phyloP scores from a whole-genome alignment of 2,329 filamentous ascomycete species.

The Ophiosphaerella korrae region DNA sequence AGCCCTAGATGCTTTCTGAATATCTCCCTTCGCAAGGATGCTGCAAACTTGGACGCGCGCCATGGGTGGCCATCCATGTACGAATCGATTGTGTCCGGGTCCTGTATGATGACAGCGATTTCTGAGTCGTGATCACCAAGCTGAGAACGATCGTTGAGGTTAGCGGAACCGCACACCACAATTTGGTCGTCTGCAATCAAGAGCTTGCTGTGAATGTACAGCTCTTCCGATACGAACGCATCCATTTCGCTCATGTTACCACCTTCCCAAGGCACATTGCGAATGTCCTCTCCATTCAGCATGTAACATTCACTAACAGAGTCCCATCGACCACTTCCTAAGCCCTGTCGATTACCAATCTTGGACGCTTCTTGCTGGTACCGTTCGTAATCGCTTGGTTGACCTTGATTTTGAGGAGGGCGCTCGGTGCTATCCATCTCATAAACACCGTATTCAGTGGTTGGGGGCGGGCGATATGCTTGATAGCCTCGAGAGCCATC shows the following conservation, averaged over 20 bases:
- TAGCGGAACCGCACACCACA: conserved; percentile 79
- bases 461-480: conserved; percentile 40
- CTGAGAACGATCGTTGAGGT: conserved; percentile 75
- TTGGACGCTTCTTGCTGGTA: conserved; percentile 74
- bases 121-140: conserved; percentile 85
- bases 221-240: conserved; percentile 66
- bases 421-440: conserved; percentile 33
- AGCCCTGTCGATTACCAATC: conserved; percentile 53
- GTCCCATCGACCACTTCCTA: conserved; percentile 68
- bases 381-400: conserved; percentile 60
- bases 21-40: conserved; percentile 80
- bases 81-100: conserved; percentile 71
- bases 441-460: conserved; percentile 45
- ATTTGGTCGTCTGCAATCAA: conserved; percentile 82
- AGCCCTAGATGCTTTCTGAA: conserved; percentile 93
- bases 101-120: conserved; percentile 87
- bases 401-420: conserved; percentile 26
- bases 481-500: conserved; percentile 47
- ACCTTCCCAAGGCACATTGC: conserved; percentile 64
- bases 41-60: conserved; percentile 74
- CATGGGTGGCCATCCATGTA: conserved; percentile 75
- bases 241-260: conserved; percentile 62
- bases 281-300: conserved; percentile 74
- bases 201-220: conserved; percentile 71
- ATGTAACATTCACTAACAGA: conserved; percentile 82